A percentile compares a stretch with the other conserved stretches of the same genome.
phyloP scores from a whole-genome alignment of 106 monocot genomes.

The Dendrobium chrysotoxum region DNA sequence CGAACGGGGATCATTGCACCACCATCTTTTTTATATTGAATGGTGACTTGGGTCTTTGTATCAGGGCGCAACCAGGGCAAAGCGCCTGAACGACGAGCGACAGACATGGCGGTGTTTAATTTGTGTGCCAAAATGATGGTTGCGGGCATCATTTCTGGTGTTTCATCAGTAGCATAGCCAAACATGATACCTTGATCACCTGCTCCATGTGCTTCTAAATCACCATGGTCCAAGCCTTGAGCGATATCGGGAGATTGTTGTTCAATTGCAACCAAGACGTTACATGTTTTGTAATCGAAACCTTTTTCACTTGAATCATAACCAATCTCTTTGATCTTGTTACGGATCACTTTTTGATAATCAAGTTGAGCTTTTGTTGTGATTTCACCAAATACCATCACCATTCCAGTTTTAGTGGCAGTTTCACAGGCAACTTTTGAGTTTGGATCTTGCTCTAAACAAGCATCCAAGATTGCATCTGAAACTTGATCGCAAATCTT shows the following conservation, averaged over 20 bases:
- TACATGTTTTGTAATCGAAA: too few species aligned
- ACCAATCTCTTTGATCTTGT: too few species aligned
- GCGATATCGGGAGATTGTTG: constrained; percentile 19
- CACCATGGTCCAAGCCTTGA: constrained; percentile 14
- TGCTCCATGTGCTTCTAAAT: constrained; percentile 18
- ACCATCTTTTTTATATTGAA: too few species aligned
- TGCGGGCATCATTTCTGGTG: constrained; percentile 16
- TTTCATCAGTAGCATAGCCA: constrained; percentile 20
- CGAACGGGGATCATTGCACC: constrained; percentile 29
- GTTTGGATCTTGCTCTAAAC: constrained; percentile 16
- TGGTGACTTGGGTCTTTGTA: constrained; percentile 17
- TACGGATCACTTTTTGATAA: constrained; percentile 16
- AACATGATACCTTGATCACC: too few species aligned
- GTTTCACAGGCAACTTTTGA: constrained; percentile 28
- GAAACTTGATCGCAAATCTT: constrained; percentile 22
- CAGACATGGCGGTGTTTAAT: constrained; percentile 8
- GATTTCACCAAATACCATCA: constrained; percentile 20
- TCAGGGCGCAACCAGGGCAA: constrained; percentile 16
- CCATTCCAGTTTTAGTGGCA: constrained; percentile 21
- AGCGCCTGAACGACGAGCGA: constrained; percentile 9
- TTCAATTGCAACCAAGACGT: constrained; percentile 13
- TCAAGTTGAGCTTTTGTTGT: constrained; percentile 9
- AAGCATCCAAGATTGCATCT: constrained; percentile 19
- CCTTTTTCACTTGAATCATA: too few species aligned
- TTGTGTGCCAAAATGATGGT: constrained; percentile 18